Percentiles rank a stretch among this genome's conserved stretches.
Conservation (phyloP, 2,329 filamentous ascomycete genomes). For the Chaetomium strumarium region DNA sequence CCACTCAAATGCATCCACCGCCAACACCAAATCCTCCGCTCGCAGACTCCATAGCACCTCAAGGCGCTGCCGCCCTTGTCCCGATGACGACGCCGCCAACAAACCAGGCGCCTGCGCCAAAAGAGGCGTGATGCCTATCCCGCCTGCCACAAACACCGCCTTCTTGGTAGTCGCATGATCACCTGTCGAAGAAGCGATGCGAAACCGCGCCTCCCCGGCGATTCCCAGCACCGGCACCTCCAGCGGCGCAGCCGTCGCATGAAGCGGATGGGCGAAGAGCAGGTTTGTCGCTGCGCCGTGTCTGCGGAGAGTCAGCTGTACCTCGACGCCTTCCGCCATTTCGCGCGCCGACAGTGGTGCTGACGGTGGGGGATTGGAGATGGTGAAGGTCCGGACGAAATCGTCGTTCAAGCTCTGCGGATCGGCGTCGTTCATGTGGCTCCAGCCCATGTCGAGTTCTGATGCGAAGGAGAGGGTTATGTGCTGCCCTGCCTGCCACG, state of each 20-base stretch:
- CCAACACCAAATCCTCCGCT: slow-evolving; percentile 56
- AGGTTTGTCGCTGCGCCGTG: slow-evolving; percentile 64
- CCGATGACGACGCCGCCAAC: slow-evolving; percentile 29
- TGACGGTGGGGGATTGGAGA: slow-evolving; percentile 54
- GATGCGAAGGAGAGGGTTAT: slow-evolving; percentile 66
- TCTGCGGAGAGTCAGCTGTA: slow-evolving; percentile 67
- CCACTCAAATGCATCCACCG: slow-evolving; percentile 50
- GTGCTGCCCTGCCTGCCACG: slow-evolving; percentile 69
- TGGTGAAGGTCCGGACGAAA: slow-evolving; percentile 75
- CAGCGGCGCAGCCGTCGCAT: slow-evolving; percentile 36
- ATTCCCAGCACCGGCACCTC: slow-evolving; percentile 67
- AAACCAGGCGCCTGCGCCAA: slow-evolving; percentile 57
- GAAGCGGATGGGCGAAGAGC: slow-evolving; percentile 52
- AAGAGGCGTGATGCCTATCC: slow-evolving; percentile 78
- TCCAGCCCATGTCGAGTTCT: slow-evolving; percentile 67
- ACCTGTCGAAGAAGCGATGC: slow-evolving; percentile 25
- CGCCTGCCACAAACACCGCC: slow-evolving; percentile 64
- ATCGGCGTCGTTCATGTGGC: slow-evolving; percentile 78
- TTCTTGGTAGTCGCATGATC: slow-evolving; percentile 12
- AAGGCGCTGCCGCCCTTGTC: slow-evolving; percentile 31
- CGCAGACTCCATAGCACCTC: slow-evolving; percentile 64
- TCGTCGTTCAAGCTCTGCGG: slow-evolving; percentile 79
- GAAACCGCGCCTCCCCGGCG: slow-evolving; percentile 53
- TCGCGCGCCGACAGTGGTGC: background rate
- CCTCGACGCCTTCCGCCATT: slow-evolving; percentile 34